Conservation (phyloP, 2,329 filamentous ascomycete genomes). For the Fusarium papillatum region DNA sequence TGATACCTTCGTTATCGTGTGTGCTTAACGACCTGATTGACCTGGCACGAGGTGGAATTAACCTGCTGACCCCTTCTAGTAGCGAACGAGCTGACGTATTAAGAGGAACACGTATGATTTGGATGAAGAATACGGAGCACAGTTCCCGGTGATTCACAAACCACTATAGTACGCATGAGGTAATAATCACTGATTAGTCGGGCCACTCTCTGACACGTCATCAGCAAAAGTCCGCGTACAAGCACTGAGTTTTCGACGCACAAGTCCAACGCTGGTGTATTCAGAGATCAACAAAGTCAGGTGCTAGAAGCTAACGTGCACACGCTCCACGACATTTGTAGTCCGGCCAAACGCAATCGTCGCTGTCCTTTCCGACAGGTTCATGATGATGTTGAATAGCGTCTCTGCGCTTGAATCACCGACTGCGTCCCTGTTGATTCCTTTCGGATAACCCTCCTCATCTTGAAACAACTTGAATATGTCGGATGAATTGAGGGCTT, state of each 20-base stretch:
- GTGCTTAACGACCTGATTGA: not conserved
- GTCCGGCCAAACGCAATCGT: not conserved
- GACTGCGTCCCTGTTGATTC: not conserved
- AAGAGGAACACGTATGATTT: not conserved
- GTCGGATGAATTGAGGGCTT: not conserved
- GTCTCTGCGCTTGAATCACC: not conserved
- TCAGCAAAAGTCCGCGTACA: not conserved
- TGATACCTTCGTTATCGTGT: not conserved
- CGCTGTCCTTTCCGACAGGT: not conserved
- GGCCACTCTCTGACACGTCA: not conserved
- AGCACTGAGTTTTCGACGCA: not conserved
- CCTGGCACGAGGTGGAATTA: not conserved
- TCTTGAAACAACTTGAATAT: not conserved
- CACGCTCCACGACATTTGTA: not conserved
- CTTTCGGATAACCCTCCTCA: not conserved
- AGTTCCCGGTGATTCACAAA: not conserved
- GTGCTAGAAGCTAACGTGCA: not conserved
- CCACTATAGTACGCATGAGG: not conserved
- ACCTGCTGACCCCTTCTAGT: not conserved
- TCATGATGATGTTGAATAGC: not conserved
- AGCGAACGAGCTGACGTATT: not conserved
- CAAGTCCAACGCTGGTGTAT: not conserved
- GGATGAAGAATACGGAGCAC: not conserved
- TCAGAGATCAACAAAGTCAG: not conserved
- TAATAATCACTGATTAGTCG: not conserved